These are phyloP conservation scores for Cutaneotrichosporon sp. DNA, from an alignment of 1,284 basidiomycete species.

Conservation along the genomic window DNA sequence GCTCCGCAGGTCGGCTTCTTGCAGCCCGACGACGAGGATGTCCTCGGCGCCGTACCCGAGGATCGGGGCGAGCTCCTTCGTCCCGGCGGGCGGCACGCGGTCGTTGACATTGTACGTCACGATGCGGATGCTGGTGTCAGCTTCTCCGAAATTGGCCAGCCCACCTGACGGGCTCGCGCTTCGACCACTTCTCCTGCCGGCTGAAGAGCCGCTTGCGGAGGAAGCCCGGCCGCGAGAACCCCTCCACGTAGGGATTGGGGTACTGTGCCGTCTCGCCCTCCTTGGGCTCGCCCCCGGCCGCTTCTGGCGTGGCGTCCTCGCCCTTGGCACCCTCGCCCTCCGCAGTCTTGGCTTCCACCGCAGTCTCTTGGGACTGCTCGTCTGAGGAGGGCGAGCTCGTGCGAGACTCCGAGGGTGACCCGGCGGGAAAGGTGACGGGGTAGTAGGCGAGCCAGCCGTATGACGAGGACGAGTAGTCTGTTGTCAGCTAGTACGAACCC, in stretches of 20 bases:
- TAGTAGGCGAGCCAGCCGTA: conserved; percentile 41
- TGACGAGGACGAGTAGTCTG: conserved; percentile 18
- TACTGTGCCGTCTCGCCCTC: conserved; percentile 17
- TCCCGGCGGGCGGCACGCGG: conserved; percentile 41
- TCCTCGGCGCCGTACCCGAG: conserved; percentile 43
- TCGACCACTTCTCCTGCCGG: conserved; percentile 37
- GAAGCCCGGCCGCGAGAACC: conserved; percentile 36
- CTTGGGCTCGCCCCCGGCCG: not conserved
- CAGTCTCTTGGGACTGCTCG: conserved; percentile 10
- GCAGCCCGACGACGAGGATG: conserved; percentile 46
- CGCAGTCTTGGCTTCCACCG: not conserved
- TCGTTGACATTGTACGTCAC: conserved; percentile 52
- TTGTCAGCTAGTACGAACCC: conserved; percentile 12
- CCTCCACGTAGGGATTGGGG: conserved; percentile 37
- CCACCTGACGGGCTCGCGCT: conserved; percentile 15
- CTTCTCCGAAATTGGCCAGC: not conserved
- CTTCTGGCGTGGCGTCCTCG: not conserved
- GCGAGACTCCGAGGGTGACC: not conserved
- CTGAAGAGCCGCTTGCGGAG: conserved; percentile 39
- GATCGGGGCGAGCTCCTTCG: conserved; percentile 39
- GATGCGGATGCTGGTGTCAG: conserved; percentile 33
- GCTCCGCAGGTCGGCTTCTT: conserved; percentile 45
- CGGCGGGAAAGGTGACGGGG: conserved; percentile 18
- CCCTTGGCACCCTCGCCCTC: not conserved
- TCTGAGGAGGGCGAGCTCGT: not conserved